Percentiles rank a stretch among this genome's conserved stretches.
phyloP scores from a whole-genome alignment of 805 yeast genomes.

The Priceomyces fermenticarens region DNA sequence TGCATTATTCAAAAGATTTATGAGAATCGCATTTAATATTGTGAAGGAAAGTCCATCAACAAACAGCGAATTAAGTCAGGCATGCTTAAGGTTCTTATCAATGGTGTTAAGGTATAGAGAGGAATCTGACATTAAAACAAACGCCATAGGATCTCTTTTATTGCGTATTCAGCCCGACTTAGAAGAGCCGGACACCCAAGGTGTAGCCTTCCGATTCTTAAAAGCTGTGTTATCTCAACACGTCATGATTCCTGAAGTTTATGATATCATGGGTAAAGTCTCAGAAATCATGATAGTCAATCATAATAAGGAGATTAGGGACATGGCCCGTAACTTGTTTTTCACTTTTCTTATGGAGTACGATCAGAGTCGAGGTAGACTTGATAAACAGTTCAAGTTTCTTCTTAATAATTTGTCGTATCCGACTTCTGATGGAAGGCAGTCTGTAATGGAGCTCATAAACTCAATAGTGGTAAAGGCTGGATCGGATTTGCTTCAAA shows the following conservation, averaged over 20 bases:
- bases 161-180: conserved; percentile 78
- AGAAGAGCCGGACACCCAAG: conserved; percentile 85
- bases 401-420: conserved; percentile 78
- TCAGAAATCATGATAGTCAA: conserved; percentile 86
- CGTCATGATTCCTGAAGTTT: conserved; percentile 79
- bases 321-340: conserved; percentile 77
- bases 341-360: conserved; percentile 88
- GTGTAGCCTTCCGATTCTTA: conserved; percentile 80
- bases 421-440: conserved; percentile 82
- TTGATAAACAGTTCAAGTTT: conserved; percentile 79
- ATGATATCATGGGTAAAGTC: conserved; percentile 80
- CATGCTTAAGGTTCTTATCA: conserved; percentile 71
- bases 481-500: conserved; percentile 53
- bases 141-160: conserved; percentile 71
- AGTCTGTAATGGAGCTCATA: conserved; percentile 85
- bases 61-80: conserved; percentile 74
- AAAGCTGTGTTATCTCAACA: conserved; percentile 74
- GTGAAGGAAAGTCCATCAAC: conserved; percentile 77
- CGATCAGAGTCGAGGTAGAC: conserved; percentile 84
- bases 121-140: conserved; percentile 61
- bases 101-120: conserved; percentile 67
- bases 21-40: conserved; percentile 58
- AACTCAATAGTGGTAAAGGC: conserved; percentile 68
- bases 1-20: conserved; percentile 53
- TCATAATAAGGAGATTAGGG: conserved; percentile 78